These are phyloP conservation scores for Babesia microti DNA, from an alignment of 169 alveolate species.

Conservation along the genomic window DNA sequence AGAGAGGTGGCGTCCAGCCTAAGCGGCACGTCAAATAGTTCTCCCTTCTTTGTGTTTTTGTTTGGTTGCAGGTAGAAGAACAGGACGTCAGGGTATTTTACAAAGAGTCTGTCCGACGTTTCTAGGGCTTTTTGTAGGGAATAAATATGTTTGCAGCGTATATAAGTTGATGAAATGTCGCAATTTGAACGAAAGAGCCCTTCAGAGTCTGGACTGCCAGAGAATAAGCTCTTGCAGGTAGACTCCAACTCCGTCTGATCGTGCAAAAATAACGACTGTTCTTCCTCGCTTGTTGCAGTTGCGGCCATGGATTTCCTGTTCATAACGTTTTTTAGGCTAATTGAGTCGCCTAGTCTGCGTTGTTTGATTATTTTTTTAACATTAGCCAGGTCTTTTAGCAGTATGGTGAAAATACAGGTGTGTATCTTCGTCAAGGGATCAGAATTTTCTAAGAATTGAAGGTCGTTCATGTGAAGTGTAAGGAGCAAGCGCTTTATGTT, in stretches of 20 bases:
- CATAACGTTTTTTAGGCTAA: not conserved
- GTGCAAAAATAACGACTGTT: slow-evolving; percentile 24
- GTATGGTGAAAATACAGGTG: slow-evolving; percentile 57
- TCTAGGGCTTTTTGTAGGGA: slow-evolving; percentile 67
- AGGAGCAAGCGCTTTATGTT: slow-evolving; percentile 48
- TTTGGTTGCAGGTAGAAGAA: slow-evolving; percentile 70
- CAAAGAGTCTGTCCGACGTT: slow-evolving; percentile 52
- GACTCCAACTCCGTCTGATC: slow-evolving; percentile 49
- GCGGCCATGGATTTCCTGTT: slow-evolving; percentile 16
- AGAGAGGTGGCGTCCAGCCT: slow-evolving; percentile 65
- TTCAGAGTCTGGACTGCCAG: slow-evolving; percentile 55
- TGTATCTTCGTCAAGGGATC: slow-evolving; percentile 65
- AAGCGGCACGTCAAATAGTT: slow-evolving; percentile 75
- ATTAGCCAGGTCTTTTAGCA: slow-evolving; percentile 46
- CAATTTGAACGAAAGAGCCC: slow-evolving; percentile 40
- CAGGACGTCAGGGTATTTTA: slow-evolving; percentile 72
- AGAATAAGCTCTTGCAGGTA: slow-evolving; percentile 54
- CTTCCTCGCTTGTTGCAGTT: slow-evolving; percentile 13
- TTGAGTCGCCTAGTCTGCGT: slow-evolving; percentile 5
- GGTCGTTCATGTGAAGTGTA: slow-evolving; percentile 64
- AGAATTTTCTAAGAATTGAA: slow-evolving; percentile 59
- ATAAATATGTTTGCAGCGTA: slow-evolving; percentile 44
- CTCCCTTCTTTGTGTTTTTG: slow-evolving; percentile 77
- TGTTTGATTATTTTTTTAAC: slow-evolving; percentile 32
- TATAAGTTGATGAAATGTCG: slow-evolving; percentile 38